Percentiles rank a stretch among this genome's conserved stretches.
phyloP scores from a whole-genome alignment of 2,329 filamentous ascomycete species.

The Monascus ruber region DNA sequence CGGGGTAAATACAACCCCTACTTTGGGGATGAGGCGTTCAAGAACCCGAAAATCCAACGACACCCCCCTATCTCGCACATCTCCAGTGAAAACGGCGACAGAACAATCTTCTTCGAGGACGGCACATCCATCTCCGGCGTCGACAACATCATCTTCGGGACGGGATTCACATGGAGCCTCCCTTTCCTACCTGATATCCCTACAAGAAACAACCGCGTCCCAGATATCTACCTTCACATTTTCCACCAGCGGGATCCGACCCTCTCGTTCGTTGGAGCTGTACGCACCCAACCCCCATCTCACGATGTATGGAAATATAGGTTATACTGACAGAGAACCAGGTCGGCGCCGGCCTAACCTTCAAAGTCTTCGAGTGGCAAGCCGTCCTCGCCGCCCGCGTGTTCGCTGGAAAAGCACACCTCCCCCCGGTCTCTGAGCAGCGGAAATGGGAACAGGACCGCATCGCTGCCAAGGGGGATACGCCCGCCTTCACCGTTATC shows the following conservation, averaged over 20 bases:
- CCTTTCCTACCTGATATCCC: constrained; percentile 46
- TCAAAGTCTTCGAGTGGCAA: constrained; percentile 60
- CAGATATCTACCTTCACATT: constrained; percentile 26
- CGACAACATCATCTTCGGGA: constrained; percentile 55
- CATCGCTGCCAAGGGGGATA: constrained; percentile 45
- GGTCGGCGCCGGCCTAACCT: constrained; percentile 41
- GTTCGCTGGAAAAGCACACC: constrained; percentile 41
- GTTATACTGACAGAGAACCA: constrained; percentile 9
- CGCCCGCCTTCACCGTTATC: constrained; percentile 44
- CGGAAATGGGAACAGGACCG: constrained; percentile 47
- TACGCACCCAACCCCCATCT: constrained; percentile 13
- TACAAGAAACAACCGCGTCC: constrained; percentile 22
- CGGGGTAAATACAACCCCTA: constrained; percentile 43
- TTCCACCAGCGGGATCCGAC: constrained; percentile 24
- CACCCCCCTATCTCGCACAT: constrained; percentile 18
- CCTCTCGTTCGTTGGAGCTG: constrained; percentile 34
- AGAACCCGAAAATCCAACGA: constrained; percentile 39
- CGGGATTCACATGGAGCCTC: constrained; percentile 54
- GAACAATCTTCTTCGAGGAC: constrained; percentile 45
- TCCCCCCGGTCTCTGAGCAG: constrained; percentile 43
- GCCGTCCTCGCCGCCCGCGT: constrained; percentile 50
- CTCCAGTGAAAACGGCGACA: constrained; percentile 32
- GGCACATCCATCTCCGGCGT: constrained; percentile 42
- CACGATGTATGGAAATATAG: not conserved
- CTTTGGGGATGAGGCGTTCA: constrained; percentile 49